Conservation (phyloP, 805 yeast genomes). For the Ogataea wickerhamii region DNA sequence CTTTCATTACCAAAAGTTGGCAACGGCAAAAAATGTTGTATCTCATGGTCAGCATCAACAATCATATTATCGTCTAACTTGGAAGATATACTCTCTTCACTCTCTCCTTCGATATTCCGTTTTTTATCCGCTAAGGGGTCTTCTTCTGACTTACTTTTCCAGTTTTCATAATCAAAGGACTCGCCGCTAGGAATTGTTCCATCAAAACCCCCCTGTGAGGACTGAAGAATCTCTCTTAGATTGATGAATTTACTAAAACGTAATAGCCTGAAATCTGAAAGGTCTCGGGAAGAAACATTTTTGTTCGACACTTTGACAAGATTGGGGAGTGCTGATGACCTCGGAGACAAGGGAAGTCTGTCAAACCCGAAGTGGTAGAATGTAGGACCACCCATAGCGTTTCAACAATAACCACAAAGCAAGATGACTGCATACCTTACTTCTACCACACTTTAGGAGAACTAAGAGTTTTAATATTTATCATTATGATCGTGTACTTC, state of each 20-base stretch:
- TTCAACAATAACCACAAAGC: too few relatives aligned
- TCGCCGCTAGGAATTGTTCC: not conserved
- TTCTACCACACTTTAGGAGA: too few relatives aligned
- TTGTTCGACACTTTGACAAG: constrained; percentile 1
- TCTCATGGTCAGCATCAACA: constrained; percentile 4
- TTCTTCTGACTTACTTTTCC: not conserved
- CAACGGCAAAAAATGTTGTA: constrained; percentile 10
- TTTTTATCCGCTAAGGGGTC: not conserved
- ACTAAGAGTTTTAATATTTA: too few relatives aligned
- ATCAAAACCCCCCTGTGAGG: constrained; percentile 2
- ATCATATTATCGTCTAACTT: not conserved
- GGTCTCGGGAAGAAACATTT: not conserved
- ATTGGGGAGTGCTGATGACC: constrained; percentile 7
- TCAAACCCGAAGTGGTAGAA: constrained; percentile 19
- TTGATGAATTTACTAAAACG: constrained; percentile 13
- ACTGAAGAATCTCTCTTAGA: constrained; percentile 13
- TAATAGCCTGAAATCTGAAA: constrained; percentile 6
- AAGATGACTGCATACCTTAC: too few relatives aligned
- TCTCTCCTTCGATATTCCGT: not conserved
- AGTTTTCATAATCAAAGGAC: not conserved
- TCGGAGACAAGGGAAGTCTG: constrained; percentile 6
- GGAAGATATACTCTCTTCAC: too few relatives aligned
- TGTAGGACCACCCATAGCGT: not conserved
- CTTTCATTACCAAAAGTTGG: constrained; percentile 4
- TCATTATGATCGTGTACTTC: too few relatives aligned